Percentiles rank a stretch among this genome's conserved stretches.
Evolutionary conservation across 192 early-diverging fungal species (phyloP).

Genomic region (Backusella psychrophila): DNA sequence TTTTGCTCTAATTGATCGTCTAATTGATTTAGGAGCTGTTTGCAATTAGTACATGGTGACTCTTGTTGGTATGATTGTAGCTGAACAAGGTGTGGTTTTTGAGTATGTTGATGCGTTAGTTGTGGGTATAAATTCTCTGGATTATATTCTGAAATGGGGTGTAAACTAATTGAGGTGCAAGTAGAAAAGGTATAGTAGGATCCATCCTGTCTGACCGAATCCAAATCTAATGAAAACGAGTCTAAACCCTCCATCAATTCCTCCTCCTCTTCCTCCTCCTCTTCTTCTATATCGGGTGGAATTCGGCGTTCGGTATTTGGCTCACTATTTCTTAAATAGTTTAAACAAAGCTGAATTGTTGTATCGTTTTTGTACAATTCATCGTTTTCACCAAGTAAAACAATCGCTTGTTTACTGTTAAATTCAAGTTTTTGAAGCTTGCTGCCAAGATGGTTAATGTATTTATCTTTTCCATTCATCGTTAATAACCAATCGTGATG

Average conservation of each 20-base stretch:
- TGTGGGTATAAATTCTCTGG: background rate
- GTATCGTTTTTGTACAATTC: background rate
- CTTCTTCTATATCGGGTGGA: background rate
- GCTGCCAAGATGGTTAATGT: background rate
- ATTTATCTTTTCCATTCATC: background rate
- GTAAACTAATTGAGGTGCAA: background rate
- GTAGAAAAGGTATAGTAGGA: background rate
- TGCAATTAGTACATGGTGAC: background rate
- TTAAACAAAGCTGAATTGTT: background rate
- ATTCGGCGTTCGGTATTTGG: background rate
- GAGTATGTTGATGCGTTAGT: background rate
- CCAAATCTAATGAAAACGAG: background rate
- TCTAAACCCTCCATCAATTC: background rate
- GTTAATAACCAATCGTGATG: background rate
- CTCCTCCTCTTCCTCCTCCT: background rate
- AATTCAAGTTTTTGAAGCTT: background rate
- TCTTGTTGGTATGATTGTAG: background rate
- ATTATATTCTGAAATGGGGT: background rate
- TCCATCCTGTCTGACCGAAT: background rate
- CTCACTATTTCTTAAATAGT: background rate
- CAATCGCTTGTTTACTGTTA: background rate
- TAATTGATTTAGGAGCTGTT: background rate
- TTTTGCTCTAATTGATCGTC: slow-evolving; percentile 2
- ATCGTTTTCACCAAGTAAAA: background rate
- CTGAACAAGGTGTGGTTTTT: background rate